Conservation (phyloP, 2,329 filamentous ascomycete species). For the Aspergillus quadricinctus region DNA sequence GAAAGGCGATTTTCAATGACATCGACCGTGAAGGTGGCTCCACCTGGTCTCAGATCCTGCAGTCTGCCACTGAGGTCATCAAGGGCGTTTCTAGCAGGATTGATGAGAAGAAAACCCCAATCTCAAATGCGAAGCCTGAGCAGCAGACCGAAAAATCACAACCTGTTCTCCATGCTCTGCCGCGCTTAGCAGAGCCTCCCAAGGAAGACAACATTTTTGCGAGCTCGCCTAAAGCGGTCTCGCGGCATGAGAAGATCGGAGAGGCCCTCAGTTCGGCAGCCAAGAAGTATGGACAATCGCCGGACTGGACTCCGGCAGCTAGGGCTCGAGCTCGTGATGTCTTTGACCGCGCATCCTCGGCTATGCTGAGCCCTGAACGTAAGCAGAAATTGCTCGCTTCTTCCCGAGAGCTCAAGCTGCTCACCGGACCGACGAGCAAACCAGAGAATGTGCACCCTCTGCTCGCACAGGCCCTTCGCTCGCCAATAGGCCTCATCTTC, state of each 20-base stretch:
- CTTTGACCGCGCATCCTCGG: constrained; percentile 36
- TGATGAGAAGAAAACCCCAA: constrained; percentile 53
- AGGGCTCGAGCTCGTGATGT: constrained; percentile 35
- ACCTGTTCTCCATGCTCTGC: constrained; percentile 43
- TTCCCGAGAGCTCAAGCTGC: constrained; percentile 34
- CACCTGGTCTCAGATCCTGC: constrained; percentile 75
- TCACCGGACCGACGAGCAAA: constrained; percentile 38
- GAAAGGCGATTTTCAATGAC: constrained; percentile 79
- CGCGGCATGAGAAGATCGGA: constrained; percentile 34
- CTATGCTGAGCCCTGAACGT: constrained; percentile 37
- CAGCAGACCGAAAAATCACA: constrained; percentile 42
- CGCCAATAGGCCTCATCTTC: constrained; percentile 62
- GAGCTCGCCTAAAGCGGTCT: constrained; percentile 33
- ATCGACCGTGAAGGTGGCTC: constrained; percentile 76
- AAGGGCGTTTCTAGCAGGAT: constrained; percentile 65
- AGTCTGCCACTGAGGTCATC: constrained; percentile 65
- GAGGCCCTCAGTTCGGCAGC: constrained; percentile 42
- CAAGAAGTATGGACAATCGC: constrained; percentile 43
- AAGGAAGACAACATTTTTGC: constrained; percentile 47
- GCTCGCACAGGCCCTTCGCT: constrained; percentile 45
- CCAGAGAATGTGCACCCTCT: constrained; percentile 49
- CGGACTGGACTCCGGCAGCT: constrained; percentile 42
- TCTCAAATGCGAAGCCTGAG: constrained; percentile 24
- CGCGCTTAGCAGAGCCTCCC: constrained; percentile 47
- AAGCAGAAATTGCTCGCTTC: constrained; percentile 36